These are phyloP conservation scores for Suillus spraguei DNA, from an alignment of 768 basidiomycete species.

Conservation along the genomic window DNA sequence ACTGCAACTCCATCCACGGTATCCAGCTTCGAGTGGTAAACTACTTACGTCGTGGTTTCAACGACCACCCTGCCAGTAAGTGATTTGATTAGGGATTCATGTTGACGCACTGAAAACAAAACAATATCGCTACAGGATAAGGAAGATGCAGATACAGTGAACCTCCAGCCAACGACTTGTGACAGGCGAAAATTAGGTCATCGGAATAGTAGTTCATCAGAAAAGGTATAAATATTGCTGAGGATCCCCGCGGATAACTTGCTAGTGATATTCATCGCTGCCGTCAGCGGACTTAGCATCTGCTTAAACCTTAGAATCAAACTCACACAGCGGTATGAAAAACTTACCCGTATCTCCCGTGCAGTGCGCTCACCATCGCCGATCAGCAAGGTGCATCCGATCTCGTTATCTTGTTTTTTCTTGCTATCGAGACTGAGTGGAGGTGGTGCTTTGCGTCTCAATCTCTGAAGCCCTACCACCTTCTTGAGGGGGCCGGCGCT, in stretches of 20 bases:
- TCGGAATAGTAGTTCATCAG: neutral
- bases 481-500: slow-evolving; percentile 7
- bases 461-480: slow-evolving; percentile 12
- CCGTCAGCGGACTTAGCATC: slow-evolving; percentile 9
- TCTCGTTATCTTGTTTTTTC: neutral
- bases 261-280: slow-evolving; percentile 16
- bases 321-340: neutral
- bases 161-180: neutral
- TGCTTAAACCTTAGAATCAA: neutral
- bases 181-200: neutral
- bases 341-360: slow-evolving; percentile 1
- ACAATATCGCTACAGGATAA: neutral
- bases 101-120: neutral
- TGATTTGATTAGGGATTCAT: neutral
- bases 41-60: neutral
- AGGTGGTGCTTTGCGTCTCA: slow-evolving; percentile 13
- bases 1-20: neutral
- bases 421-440: neutral
- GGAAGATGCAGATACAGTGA: neutral
- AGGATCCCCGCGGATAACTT: slow-evolving; percentile 12
- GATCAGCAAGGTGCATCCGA: neutral
- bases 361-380: neutral
- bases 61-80: neutral
- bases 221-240: neutral
- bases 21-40: neutral